phyloP scores from a whole-genome alignment of 768 basidiomycete genomes.

The Thelephora ganbajun region DNA sequence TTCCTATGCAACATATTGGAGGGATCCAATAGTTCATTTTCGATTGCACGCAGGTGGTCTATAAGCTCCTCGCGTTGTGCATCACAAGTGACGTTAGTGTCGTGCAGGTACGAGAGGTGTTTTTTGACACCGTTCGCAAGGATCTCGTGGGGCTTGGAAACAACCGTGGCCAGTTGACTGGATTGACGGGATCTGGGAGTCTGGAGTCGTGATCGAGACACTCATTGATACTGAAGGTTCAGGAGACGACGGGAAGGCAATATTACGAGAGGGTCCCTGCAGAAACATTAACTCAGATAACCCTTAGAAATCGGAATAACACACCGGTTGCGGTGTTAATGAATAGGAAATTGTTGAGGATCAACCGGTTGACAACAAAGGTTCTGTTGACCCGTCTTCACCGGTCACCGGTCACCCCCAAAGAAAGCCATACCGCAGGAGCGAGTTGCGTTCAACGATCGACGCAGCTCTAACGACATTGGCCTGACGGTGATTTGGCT shows the following conservation, averaged over 20 bases:
- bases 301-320: conserved; percentile 2
- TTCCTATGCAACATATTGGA: too few species aligned
- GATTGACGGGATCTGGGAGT: conserved; percentile 35
- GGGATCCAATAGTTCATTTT: too few species aligned
- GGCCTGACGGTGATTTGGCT: too few species aligned
- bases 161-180: conserved; percentile 29
- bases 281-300: conserved; percentile 2
- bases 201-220: conserved; percentile 37
- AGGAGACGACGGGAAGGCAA: conserved; percentile 22
- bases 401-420: too few species aligned
- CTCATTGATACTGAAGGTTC: conserved; percentile 23
- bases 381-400: conserved; percentile 30
- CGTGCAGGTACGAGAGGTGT: conserved; percentile 40
- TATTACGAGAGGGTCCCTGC: conserved; percentile 17
- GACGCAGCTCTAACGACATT: too few species aligned
- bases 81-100: conserved; percentile 48
- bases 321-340: conserved; percentile 16
- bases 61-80: conserved; percentile 51
- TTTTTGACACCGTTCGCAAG: conserved; percentile 38
- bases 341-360: conserved; percentile 3
- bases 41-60: too few species aligned
- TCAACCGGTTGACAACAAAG: conserved; percentile 33
- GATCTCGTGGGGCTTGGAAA: conserved; percentile 25
- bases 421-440: too few species aligned
- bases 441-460: too few species aligned